Evolutionary conservation across 805 yeast genomes (phyloP).

Genomic region (Myxozyma udenii): DNA sequence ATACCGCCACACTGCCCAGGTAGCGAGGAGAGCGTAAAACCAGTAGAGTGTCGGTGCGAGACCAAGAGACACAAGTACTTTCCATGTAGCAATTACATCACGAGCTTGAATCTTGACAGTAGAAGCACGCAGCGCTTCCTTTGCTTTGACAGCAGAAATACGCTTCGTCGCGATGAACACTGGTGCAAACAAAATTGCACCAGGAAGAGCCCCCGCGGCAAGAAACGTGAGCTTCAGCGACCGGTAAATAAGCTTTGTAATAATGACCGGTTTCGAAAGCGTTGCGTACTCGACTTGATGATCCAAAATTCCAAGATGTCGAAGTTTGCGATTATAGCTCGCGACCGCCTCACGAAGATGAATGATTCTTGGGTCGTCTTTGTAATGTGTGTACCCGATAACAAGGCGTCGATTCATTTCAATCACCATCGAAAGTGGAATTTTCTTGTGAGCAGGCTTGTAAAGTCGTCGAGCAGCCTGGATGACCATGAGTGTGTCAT

Average conservation of each 20-base stretch:
- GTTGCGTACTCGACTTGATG: conserved; percentile 64
- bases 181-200: conserved; percentile 79
- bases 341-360: conserved; percentile 61
- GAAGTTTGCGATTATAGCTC: conserved; percentile 64
- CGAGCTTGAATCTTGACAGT: conserved; percentile 86
- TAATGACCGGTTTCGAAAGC: conserved; percentile 49
- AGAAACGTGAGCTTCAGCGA: conserved; percentile 54
- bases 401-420: conserved; percentile 89
- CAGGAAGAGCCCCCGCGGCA: conserved; percentile 73
- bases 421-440: conserved; percentile 79
- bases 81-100: conserved; percentile 97
- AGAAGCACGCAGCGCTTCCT: conserved; percentile 76
- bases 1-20: conserved; percentile 40
- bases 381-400: conserved; percentile 71
- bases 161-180: conserved; percentile 77
- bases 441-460: conserved; percentile 62
- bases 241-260: conserved; percentile 51
- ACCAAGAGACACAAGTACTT: conserved; percentile 81
- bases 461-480: conserved; percentile 91
- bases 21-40: conserved; percentile 59
- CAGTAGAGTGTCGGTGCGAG: conserved; percentile 83
- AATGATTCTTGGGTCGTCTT: conserved; percentile 65
- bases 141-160: conserved; percentile 70
- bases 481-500: conserved; percentile 81
- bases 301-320: conserved; percentile 61